phyloP scores from a whole-genome alignment of 2,329 filamentous ascomycete genomes.

The Lasiodiplodia sp. region DNA sequence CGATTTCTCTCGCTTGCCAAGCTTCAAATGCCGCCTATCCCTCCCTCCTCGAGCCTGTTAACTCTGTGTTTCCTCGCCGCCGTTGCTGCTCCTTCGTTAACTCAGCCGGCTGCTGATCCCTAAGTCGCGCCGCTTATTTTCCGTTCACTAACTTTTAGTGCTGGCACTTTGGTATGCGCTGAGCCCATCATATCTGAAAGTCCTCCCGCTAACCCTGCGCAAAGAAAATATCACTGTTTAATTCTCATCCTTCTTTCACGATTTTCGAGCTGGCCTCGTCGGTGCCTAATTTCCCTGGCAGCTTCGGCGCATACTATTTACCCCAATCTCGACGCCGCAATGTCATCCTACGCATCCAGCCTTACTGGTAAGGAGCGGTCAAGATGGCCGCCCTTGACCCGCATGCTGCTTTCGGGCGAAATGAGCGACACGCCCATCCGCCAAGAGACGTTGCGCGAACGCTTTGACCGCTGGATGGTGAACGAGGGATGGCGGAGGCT shows the following conservation, averaged over 20 bases:
- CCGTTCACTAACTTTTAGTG: conserved; percentile 7
- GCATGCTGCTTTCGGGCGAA: conserved; percentile 83
- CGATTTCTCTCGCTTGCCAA: conserved; percentile 18
- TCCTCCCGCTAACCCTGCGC: neutral
- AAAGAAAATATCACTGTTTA: conserved; percentile 15
- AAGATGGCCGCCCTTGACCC: conserved; percentile 82
- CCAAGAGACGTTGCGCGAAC: conserved; percentile 72
- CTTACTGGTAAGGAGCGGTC: conserved; percentile 67
- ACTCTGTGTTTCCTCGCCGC: conserved; percentile 12
- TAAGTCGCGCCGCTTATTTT: conserved; percentile 3
- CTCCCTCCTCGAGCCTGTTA: neutral
- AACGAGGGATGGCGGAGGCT: conserved; percentile 85
- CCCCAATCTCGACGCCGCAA: neutral
- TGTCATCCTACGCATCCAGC: conserved; percentile 33
- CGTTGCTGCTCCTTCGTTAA: conserved; percentile 6
- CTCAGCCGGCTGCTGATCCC: conserved; percentile 7
- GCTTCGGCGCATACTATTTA: neutral
- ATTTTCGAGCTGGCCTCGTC: conserved; percentile 23
- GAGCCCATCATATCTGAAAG: neutral
- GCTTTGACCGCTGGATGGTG: conserved; percentile 86
- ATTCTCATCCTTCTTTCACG: conserved; percentile 10
- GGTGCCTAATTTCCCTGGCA: conserved; percentile 7
- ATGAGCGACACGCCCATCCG: conserved; percentile 78
- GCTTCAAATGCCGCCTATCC: conserved; percentile 24
- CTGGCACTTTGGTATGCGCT: conserved; percentile 22